Conservation (phyloP, 2,329 filamentous ascomycete species). For the Bipolaris victoriae region DNA sequence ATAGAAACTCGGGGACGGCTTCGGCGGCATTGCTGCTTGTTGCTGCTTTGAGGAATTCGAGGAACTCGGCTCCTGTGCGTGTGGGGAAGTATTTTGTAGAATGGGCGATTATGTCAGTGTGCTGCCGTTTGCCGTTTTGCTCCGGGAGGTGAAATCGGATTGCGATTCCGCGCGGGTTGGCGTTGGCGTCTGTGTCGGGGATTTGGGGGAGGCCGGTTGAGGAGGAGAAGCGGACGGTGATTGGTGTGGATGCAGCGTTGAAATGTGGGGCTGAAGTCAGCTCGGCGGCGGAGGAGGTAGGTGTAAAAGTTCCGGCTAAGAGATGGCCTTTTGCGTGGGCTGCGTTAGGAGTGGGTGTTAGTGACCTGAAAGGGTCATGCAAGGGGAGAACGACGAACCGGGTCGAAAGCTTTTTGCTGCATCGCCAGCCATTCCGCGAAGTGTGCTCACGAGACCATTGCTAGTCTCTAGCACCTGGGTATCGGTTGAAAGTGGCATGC, state of each 20-base stretch:
- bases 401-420: conserved; percentile 37
- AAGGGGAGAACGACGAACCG: conserved; percentile 25
- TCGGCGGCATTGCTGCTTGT: conserved; percentile 39
- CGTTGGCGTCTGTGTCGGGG: conserved; percentile 56
- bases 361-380: neutral
- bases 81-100: conserved; percentile 60
- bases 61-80: conserved; percentile 60
- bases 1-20: conserved; percentile 53
- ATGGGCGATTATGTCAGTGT: conserved; percentile 64
- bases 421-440: conserved; percentile 33
- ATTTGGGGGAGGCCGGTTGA: conserved; percentile 59
- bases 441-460: conserved; percentile 35
- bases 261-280: conserved; percentile 60
- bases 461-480: conserved; percentile 34
- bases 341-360: conserved; percentile 27
- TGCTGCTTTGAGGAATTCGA: conserved; percentile 55
- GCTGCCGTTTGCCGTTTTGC: conserved; percentile 49
- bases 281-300: conserved; percentile 51
- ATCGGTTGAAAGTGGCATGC: conserved; percentile 43
- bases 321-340: conserved; percentile 63
- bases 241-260: conserved; percentile 51
- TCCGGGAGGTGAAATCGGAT: conserved; percentile 58
- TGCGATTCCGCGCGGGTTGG: conserved; percentile 56
- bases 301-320: conserved; percentile 60
- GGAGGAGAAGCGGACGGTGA: conserved; percentile 60